Conservation (phyloP, 1,139 yeast genomes). For the Magnusiomyces paraingens region DNA sequence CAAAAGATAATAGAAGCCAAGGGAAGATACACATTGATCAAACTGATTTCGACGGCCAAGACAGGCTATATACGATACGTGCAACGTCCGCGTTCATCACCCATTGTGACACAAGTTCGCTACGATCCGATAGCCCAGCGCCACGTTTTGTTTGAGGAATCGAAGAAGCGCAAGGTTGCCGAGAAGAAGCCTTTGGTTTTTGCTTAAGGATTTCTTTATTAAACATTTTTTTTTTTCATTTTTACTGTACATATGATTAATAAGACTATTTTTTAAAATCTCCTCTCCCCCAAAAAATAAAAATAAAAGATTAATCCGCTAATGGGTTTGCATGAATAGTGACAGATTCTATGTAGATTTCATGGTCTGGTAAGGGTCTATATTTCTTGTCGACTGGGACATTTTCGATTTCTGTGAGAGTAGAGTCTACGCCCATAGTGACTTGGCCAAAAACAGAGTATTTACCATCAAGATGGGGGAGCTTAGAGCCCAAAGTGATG, state of each 20-base stretch:
- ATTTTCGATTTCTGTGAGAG: conserved; percentile 36
- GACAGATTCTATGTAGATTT: conserved; percentile 35
- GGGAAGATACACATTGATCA: conserved; percentile 46
- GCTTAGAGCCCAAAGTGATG: conserved; percentile 20
- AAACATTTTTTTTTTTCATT: background rate
- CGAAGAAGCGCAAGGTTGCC: conserved; percentile 76
- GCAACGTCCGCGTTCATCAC: conserved; percentile 74
- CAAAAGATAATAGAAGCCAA: conserved; percentile 12
- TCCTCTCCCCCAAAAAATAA: no score
- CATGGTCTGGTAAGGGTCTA: conserved; percentile 34
- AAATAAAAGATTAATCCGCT: conserved; percentile 20
- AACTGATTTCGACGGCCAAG: conserved; percentile 72
- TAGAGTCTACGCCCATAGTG: conserved; percentile 35
- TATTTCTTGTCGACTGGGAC: conserved; percentile 37
- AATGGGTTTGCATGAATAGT: conserved; percentile 39
- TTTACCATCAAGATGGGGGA: conserved; percentile 44
- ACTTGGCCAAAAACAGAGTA: conserved; percentile 55
- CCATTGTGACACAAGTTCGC: conserved; percentile 70
- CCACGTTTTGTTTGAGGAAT: conserved; percentile 85
- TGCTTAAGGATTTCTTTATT: conserved; percentile 6
- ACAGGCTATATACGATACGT: conserved; percentile 83
- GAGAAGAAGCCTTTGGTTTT: conserved; percentile 40
- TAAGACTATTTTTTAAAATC: conserved; percentile 9
- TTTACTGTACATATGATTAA: background rate
- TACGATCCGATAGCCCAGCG: conserved; percentile 76